Conservation (phyloP, 225 moss, liverwort and hornwort species). For the Polytrichum commune region DNA sequence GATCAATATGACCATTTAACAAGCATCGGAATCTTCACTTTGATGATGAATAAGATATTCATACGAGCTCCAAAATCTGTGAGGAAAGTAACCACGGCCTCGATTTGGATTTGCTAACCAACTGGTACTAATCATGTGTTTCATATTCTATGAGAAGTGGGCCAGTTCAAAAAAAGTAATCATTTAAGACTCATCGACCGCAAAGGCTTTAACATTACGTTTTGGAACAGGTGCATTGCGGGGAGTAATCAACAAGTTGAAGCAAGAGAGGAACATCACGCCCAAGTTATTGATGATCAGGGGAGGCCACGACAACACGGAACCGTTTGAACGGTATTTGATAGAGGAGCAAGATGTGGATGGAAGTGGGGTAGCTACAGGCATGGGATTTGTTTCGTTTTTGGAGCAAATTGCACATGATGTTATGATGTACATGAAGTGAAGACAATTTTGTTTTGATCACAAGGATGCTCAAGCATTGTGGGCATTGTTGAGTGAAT, state of each 20-base stretch:
- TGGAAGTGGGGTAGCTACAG: slow-evolving; percentile 72
- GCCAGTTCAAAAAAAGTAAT: no score
- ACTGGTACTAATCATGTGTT: no score
- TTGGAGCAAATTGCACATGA: slow-evolving; percentile 93
- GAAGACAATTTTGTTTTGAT: slow-evolving; percentile 11
- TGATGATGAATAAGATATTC: no score
- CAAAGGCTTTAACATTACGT: neutral
- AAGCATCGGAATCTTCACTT: no score
- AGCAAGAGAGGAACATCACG: slow-evolving; percentile 94
- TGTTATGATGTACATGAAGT: slow-evolving; percentile 89
- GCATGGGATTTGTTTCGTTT: slow-evolving; percentile 96
- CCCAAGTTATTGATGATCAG: slow-evolving; percentile 89
- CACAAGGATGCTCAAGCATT: neutral
- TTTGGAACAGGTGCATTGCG: slow-evolving; percentile 71
- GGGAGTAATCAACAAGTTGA: slow-evolving; percentile 75
- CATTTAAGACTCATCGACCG: no score
- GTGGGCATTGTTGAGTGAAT: neutral
- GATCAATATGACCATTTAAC: no score
- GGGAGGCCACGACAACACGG: slow-evolving; percentile 88
- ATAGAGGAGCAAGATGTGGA: slow-evolving; percentile 99
- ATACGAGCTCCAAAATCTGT: no score
- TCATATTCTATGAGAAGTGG: no score
- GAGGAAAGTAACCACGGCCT: no score
- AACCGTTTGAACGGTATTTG: slow-evolving; percentile 95
- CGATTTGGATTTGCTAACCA: no score